Evolutionary conservation across 2,329 filamentous ascomycete genomes (phyloP).

Genomic region (Pseudogymnoascus verrucosus): DNA sequence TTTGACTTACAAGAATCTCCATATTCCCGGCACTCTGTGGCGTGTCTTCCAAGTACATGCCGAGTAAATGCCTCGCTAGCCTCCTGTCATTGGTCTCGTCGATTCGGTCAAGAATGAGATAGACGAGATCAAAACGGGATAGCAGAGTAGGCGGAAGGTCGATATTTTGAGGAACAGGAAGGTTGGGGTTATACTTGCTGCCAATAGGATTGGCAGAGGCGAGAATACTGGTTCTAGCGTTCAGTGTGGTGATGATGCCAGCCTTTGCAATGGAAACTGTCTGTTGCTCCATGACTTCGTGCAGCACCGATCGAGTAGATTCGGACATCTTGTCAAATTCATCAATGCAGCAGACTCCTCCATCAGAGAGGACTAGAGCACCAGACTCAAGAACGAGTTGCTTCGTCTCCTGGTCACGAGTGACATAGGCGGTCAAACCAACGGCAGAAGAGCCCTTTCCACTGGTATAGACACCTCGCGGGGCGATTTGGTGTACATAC

Average conservation of each 20-base stretch:
- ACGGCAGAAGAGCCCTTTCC: conserved; percentile 70
- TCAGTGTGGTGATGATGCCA: conserved; percentile 78
- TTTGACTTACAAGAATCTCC: conserved; percentile 67
- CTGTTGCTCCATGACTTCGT: conserved; percentile 78
- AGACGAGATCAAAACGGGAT: conserved; percentile 93
- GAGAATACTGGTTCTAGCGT: conserved; percentile 89
- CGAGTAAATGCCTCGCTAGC: conserved; percentile 83
- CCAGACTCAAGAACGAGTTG: conserved; percentile 69
- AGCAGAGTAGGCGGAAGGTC: conserved; percentile 91
- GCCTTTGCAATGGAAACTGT: conserved; percentile 73
- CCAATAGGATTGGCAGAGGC: conserved; percentile 97
- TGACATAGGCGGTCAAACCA: conserved; percentile 70
- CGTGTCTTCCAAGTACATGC: conserved; percentile 93
- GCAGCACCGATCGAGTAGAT: conserved; percentile 62
- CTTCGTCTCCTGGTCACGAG: conserved; percentile 64
- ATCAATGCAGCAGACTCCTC: conserved; percentile 70
- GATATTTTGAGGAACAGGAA: conserved; percentile 96
- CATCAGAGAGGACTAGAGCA: conserved; percentile 65
- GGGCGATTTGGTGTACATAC: conserved; percentile 96
- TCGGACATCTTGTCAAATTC: conserved; percentile 79
- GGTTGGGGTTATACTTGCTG: conserved; percentile 91
- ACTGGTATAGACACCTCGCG: conserved; percentile 72
- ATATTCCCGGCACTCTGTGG: conserved; percentile 68
- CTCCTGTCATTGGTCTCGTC: conserved; percentile 86
- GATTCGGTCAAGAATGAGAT: conserved; percentile 87